Evolutionary conservation across 352 stramenopile genomes (phyloP), one percentile per base, ranked within the genome.

Genomic region (Phytophthora kernoviae): DNA sequence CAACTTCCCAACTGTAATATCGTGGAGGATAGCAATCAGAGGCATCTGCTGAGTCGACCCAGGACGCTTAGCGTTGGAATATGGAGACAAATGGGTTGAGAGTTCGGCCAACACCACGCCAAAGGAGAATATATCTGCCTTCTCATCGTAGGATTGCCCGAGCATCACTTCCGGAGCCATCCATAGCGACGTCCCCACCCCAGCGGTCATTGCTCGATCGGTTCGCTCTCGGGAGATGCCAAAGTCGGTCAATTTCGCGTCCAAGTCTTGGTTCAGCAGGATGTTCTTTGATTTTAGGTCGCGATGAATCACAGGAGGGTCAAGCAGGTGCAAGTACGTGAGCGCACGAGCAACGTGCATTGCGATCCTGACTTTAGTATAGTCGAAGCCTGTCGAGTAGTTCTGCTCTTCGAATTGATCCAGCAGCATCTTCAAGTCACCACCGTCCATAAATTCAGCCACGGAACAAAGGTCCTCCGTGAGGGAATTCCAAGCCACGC

Each of bases 171-270:
- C 56, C 1, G 56, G 56, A 17, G 56, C 56, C 56, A 64, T 64
- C 56, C 56, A 64, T 1, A 64, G 40, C 5, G 56, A 64, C 17
- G 56, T 58, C 10, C 56, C 56, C 21, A 64, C 56, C 36, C 59
- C 49, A 33, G 68, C 68, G 10, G 68, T 77, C 68, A 75, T 75
- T 4, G 81, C 78, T 51, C 65, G 30, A 15, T 41, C 45, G 5
- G 55, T 40, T 1, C 58, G 58, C 39, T 81, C 68, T 15, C 74
- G 54, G 0, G 70, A 78, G 18, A 80, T 69, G 14, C 77, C 77
- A 73, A 90, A 90, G 57, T 90, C 80, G 24, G 70, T 88, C 44
- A 90, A 58, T 46, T 90, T 90, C 10, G 77, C 77, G 12, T 80
- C 62, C 45, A 81, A 30, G 0, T 75, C 61, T 20, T 53, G 26